Evolutionary conservation across 208 protist genomes (phyloP).

Genomic region (Strigomonas culicis): DNA sequence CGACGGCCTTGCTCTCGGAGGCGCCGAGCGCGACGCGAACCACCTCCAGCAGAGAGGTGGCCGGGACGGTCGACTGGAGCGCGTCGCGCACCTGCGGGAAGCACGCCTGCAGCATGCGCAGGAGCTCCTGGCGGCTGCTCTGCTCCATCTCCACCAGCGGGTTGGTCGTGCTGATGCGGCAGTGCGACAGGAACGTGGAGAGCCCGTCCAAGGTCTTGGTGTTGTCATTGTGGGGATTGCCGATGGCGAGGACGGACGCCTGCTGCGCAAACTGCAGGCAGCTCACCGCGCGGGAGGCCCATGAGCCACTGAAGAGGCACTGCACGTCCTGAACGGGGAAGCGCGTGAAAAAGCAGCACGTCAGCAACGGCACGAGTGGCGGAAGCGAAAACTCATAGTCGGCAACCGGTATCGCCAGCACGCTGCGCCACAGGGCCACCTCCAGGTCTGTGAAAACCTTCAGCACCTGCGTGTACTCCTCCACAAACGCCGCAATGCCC

Average conservation of each 20-base stretch:
- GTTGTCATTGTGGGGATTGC: conserved; percentile 28
- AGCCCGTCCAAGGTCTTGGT: conserved; percentile 33
- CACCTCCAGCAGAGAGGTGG: not conserved
- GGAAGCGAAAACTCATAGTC: conserved; percentile 17
- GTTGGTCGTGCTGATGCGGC: conserved; percentile 31
- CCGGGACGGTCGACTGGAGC: not conserved
- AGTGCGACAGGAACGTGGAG: conserved; percentile 41
- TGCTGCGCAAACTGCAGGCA: conserved; percentile 44
- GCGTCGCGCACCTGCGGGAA: conserved; percentile 26
- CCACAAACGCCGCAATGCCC: conserved; percentile 30
- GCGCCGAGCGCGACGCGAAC: not conserved
- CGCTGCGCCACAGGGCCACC: conserved; percentile 52
- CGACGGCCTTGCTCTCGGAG: not conserved
- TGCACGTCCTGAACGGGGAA: conserved; percentile 45
- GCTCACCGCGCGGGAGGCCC: conserved; percentile 42
- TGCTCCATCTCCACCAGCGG: conserved; percentile 60
- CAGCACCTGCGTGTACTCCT: conserved; percentile 48
- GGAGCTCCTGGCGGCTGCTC: conserved; percentile 50
- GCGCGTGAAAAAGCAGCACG: conserved; percentile 48
- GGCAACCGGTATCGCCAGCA: conserved; percentile 25
- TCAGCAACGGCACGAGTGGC: conserved; percentile 55
- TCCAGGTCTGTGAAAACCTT: conserved; percentile 56
- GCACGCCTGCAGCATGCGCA: conserved; percentile 43
- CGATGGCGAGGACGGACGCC: conserved; percentile 58
- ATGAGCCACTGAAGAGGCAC: conserved; percentile 49